Percentiles rank a stretch among this genome's conserved stretches.
Conservation (phyloP, 192 early-diverging fungal genomes). For the Spizellomyces punctatus region DNA sequence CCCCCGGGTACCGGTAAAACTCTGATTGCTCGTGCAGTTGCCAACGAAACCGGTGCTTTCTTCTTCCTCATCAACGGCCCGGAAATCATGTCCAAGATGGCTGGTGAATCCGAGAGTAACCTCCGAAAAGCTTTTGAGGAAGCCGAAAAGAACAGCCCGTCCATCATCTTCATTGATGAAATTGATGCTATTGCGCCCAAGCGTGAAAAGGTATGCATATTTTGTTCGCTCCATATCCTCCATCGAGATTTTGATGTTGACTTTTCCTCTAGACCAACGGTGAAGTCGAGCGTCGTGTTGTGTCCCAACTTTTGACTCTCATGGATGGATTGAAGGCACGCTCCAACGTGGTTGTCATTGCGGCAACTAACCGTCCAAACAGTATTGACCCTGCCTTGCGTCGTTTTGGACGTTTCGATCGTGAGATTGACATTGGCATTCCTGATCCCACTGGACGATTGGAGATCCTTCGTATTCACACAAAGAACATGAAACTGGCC, state of each 20-base stretch:
- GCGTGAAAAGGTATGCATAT: slow-evolving; percentile 73
- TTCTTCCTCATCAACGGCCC: slow-evolving; percentile 99
- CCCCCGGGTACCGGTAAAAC: slow-evolving; percentile 99
- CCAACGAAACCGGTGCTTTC: slow-evolving; percentile 99
- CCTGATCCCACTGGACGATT: slow-evolving; percentile 97
- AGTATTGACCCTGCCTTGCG: slow-evolving; percentile 97
- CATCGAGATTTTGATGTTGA: slow-evolving; percentile 12
- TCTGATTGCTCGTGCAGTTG: slow-evolving; percentile 96
- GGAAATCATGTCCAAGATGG: slow-evolving; percentile 99
- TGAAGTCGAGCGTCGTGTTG: slow-evolving; percentile 98
- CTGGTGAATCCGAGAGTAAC: slow-evolving; percentile 97
- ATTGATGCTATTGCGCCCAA: slow-evolving; percentile 99
- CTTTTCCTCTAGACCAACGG: slow-evolving; percentile 73
- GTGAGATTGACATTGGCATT: slow-evolving; percentile 99
- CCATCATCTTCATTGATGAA: slow-evolving; percentile 99
- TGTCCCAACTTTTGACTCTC: slow-evolving; percentile 95
- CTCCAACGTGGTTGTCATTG: slow-evolving; percentile 98
- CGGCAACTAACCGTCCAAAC: slow-evolving; percentile 98
- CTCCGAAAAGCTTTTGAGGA: slow-evolving; percentile 98
- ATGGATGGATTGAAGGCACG: slow-evolving; percentile 98
- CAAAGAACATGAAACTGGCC: slow-evolving; percentile 98
- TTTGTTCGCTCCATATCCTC: slow-evolving; percentile 22
- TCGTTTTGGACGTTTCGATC: slow-evolving; percentile 98
- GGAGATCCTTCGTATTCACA: slow-evolving; percentile 99
- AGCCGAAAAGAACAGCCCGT: slow-evolving; percentile 95